Conservation (phyloP, 2,329 filamentous ascomycete genomes). For the Cladosporium cucumerinum region DNA sequence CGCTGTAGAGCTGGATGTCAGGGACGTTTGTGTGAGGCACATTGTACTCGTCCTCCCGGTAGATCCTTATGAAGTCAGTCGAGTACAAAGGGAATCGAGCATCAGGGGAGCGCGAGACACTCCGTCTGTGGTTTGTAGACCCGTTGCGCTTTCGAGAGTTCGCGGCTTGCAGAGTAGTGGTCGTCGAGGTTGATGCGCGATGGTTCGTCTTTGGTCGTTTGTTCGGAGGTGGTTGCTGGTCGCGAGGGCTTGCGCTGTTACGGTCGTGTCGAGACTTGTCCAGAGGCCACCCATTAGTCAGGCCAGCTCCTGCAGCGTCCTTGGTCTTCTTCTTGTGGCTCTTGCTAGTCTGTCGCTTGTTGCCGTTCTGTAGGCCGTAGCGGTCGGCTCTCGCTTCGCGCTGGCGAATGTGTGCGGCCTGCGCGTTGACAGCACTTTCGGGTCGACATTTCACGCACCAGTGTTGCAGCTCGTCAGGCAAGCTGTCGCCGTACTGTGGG, state of each 20-base stretch:
- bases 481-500: constrained; percentile 63
- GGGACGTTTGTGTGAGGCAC: constrained; percentile 15
- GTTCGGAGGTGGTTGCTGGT: constrained; percentile 54
- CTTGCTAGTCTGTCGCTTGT: constrained; percentile 72
- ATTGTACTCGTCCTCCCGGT: constrained; percentile 45
- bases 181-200: constrained; percentile 71
- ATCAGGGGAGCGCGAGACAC: constrained; percentile 70
- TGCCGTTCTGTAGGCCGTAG: constrained; percentile 59
- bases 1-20: constrained; percentile 67
- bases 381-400: constrained; percentile 28
- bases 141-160: constrained; percentile 60
- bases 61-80: constrained; percentile 66
- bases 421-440: constrained; percentile 63
- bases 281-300: constrained; percentile 63
- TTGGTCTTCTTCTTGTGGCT: constrained; percentile 86
- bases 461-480: constrained; percentile 63
- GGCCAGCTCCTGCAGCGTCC: constrained; percentile 53
- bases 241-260: constrained; percentile 50
- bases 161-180: constrained; percentile 55
- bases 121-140: constrained; percentile 62
- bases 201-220: constrained; percentile 84
- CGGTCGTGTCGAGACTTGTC: constrained; percentile 56
- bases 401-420: constrained; percentile 60
- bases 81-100: constrained; percentile 33
- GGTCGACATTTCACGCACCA: constrained; percentile 87